Percentiles rank a stretch among this genome's conserved stretches.
phyloP scores from a whole-genome alignment of 208 protist species.

The Crithidia expoeki region DNA sequence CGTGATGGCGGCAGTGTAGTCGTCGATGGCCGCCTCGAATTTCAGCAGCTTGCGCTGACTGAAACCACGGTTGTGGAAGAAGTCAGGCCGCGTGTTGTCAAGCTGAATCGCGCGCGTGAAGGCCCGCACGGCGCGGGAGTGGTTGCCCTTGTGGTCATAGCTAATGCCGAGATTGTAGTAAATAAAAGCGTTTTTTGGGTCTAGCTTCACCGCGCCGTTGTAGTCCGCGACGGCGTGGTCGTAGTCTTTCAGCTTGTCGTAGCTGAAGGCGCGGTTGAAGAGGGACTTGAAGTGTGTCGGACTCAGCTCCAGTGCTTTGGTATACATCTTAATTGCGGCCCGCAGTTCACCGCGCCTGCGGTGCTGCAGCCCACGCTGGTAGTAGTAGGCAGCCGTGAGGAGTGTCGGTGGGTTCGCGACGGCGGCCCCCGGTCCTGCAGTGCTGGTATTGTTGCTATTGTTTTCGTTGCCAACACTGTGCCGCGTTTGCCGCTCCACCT shows the following conservation, averaged over 20 bases:
- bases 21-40: conserved; percentile 70
- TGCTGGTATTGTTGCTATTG: background rate
- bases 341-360: conserved; percentile 69
- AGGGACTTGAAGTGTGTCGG: conserved; percentile 85
- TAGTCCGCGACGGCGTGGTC: conserved; percentile 80
- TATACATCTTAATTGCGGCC: conserved; percentile 84
- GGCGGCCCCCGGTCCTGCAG: background rate
- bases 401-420: background rate
- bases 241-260: conserved; percentile 71
- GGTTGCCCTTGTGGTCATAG: conserved; percentile 65
- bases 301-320: conserved; percentile 69
- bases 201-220: conserved; percentile 59
- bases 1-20: conserved; percentile 77
- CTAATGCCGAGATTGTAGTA: conserved; percentile 92
- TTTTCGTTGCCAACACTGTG: background rate
- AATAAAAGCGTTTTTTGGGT: conserved; percentile 82
- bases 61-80: conserved; percentile 88
- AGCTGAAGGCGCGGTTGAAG: conserved; percentile 91
- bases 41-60: conserved; percentile 62
- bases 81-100: conserved; percentile 65
- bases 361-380: conserved; percentile 73
- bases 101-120: conserved; percentile 79
- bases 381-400: conserved; percentile 48
- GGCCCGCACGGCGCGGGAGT: conserved; percentile 57
- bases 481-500: background rate